A percentile compares a stretch with the other conserved stretches of the same genome.
Evolutionary conservation across 176 grass and related monocot species (phyloP).

Genomic region (Carex scoparia): DNA sequence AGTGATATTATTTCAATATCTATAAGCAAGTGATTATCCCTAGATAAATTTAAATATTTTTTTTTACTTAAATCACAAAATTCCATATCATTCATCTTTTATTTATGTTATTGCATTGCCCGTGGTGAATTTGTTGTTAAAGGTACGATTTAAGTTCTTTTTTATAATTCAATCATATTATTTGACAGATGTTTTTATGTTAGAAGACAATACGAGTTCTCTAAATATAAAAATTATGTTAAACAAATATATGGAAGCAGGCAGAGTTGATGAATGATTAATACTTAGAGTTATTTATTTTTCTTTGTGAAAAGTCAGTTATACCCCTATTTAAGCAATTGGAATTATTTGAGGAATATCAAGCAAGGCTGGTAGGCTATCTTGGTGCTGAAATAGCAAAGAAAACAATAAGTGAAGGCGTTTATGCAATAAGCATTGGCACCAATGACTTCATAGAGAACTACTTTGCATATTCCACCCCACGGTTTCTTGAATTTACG

Average conservation of each 20-base stretch:
- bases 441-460: conserved; percentile 98
- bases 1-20: neutral
- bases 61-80: neutral
- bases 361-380: conserved; percentile 31
- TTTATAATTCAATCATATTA: neutral
- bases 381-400: conserved; percentile 32
- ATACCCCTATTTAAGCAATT: conserved; percentile 55
- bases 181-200: neutral
- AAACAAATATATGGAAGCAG: neutral
- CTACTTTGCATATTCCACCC: conserved; percentile 40
- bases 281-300: neutral
- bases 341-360: conserved; percentile 58
- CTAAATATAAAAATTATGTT: neutral
- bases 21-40: neutral
- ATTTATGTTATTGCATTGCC: neutral
- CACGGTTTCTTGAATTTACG: conserved; percentile 43
- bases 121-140: neutral
- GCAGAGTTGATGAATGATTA: neutral
- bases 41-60: neutral
- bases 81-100: neutral
- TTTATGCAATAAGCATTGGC: conserved; percentile 64
- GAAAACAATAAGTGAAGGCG: conserved; percentile 39
- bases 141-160: neutral
- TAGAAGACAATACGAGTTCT: neutral
- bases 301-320: conserved; percentile 34